A percentile compares a stretch with the other conserved stretches of the same genome.
phyloP scores from a whole-genome alignment of 768 basidiomycete genomes.

The Suillus lakei region DNA sequence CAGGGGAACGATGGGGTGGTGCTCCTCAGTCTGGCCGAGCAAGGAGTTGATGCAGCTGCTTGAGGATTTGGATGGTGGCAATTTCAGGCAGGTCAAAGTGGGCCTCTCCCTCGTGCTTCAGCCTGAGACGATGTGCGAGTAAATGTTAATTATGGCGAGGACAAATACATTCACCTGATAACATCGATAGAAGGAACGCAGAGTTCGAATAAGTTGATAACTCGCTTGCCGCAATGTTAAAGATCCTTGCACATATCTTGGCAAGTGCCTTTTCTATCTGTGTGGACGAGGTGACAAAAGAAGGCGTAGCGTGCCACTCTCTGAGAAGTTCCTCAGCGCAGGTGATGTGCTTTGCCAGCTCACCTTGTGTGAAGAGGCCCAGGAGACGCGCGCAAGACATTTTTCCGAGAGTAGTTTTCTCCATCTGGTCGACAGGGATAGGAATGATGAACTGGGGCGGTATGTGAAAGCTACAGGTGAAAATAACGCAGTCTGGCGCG shows the following conservation, averaged over 20 bases:
- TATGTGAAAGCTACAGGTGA: too few species aligned
- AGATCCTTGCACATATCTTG: constrained; percentile 35
- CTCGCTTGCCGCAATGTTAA: constrained; percentile 26
- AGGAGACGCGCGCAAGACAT: too few species aligned
- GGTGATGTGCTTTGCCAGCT: constrained; percentile 31
- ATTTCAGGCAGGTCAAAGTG: constrained; percentile 36
- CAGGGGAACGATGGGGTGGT: too few species aligned
- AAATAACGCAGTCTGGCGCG: too few species aligned
- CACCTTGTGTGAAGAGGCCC: too few species aligned
- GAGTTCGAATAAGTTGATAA: constrained; percentile 44
- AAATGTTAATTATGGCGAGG: not conserved
- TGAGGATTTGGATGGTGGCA: constrained; percentile 44
- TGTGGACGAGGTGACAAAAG: constrained; percentile 25
- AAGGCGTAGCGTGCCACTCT: constrained; percentile 22
- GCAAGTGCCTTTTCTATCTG: constrained; percentile 34
- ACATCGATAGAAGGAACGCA: constrained; percentile 47
- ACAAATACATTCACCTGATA: constrained; percentile 19
- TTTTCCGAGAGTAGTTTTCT: too few species aligned
- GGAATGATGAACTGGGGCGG: too few species aligned
- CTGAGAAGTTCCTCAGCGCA: constrained; percentile 31
- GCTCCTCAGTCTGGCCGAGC: too few species aligned
- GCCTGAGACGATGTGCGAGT: constrained; percentile 6
- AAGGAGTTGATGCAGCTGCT: constrained; percentile 39
- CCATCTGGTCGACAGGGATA: too few species aligned
- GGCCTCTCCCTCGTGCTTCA: too few species aligned